Conservation (phyloP, 371 early-diverging fungal species). For the Actinomortierella ambigua region DNA sequence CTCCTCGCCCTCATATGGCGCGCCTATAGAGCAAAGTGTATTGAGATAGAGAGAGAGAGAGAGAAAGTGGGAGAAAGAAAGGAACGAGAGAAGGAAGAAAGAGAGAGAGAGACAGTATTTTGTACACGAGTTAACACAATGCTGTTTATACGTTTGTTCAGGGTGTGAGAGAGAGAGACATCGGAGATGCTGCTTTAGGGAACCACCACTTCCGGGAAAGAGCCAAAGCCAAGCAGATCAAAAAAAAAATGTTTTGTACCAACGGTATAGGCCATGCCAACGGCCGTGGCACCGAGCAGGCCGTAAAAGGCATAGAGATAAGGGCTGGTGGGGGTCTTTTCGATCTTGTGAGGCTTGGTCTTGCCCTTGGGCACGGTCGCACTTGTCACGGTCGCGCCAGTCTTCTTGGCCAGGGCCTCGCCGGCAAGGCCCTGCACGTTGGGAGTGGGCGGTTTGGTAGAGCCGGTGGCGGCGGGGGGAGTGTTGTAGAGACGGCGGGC, state of each 20-base stretch:
- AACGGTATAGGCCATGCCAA: slow-evolving; percentile 31
- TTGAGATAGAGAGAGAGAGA: too few relatives aligned
- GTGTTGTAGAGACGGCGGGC: slow-evolving; percentile 37
- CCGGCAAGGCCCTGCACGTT: slow-evolving; percentile 40
- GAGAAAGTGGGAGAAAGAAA: neutral
- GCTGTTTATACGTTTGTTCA: too few relatives aligned
- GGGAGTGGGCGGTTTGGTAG: slow-evolving; percentile 21
- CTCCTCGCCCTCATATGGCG: slow-evolving; percentile 41
- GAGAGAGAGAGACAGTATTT: neutral
- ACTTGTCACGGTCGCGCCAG: slow-evolving; percentile 32
- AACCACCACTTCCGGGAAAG: too few relatives aligned
- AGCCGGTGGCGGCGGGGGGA: slow-evolving; percentile 19
- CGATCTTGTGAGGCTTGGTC: slow-evolving; percentile 56
- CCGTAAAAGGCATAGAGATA: slow-evolving; percentile 26
- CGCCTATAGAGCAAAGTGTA: too few relatives aligned
- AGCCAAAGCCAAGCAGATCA: too few relatives aligned
- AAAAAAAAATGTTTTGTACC: slow-evolving; percentile 9
- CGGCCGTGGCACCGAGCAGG: slow-evolving; percentile 19
- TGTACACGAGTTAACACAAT: too few relatives aligned
- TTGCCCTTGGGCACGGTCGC: slow-evolving; percentile 55
- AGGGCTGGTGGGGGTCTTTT: slow-evolving; percentile 38
- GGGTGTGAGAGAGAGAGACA: too few relatives aligned
- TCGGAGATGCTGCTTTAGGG: too few relatives aligned
- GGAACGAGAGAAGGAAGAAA: neutral
- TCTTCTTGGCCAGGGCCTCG: slow-evolving; percentile 51